These are phyloP conservation scores for Neostapfia colusana DNA, from an alignment of 176 grass and related monocot species.

Conservation along the genomic window DNA sequence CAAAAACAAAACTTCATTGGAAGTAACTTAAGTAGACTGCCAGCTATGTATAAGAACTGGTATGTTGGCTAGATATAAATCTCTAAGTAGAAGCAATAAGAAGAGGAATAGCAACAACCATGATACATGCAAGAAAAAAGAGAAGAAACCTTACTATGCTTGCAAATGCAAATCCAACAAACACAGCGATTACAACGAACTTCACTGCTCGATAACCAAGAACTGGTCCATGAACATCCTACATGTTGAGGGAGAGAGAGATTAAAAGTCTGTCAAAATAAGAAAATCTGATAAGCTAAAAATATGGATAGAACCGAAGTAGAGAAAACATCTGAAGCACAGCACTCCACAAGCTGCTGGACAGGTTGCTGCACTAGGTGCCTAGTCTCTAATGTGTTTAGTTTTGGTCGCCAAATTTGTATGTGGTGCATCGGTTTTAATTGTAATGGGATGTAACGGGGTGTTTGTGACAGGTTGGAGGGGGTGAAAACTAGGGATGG, in stretches of 20 bases:
- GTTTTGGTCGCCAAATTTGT: no score
- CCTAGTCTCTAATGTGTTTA: no score
- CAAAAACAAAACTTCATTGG: constrained; percentile 19
- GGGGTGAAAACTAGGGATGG: no score
- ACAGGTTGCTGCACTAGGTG: no score
- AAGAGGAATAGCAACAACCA: constrained; percentile 32
- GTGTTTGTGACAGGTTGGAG: no score
- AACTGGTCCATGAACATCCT: constrained; percentile 86
- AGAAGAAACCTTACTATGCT: constrained; percentile 77
- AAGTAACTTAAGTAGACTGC: constrained; percentile 21
- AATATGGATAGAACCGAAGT: constrained; percentile 24
- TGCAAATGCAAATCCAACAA: constrained; percentile 82
- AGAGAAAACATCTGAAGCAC: no score
- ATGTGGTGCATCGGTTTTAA: no score
- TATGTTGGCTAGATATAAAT: constrained; percentile 18
- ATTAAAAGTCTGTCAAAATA: constrained; percentile 24
- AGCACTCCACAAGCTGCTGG: no score
- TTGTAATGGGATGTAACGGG: no score
- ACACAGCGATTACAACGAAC: constrained; percentile 65
- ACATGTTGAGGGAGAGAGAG: constrained; percentile 24
- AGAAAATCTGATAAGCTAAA: constrained; percentile 18
- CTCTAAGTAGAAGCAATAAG: neutral
- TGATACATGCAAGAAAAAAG: constrained; percentile 10
- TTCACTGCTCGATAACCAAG: constrained; percentile 76
- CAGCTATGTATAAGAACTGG: neutral